Percentiles rank a stretch among this genome's conserved stretches.
Conservation (phyloP, 2,329 filamentous ascomycete genomes). For the Byssothecium circinans region DNA sequence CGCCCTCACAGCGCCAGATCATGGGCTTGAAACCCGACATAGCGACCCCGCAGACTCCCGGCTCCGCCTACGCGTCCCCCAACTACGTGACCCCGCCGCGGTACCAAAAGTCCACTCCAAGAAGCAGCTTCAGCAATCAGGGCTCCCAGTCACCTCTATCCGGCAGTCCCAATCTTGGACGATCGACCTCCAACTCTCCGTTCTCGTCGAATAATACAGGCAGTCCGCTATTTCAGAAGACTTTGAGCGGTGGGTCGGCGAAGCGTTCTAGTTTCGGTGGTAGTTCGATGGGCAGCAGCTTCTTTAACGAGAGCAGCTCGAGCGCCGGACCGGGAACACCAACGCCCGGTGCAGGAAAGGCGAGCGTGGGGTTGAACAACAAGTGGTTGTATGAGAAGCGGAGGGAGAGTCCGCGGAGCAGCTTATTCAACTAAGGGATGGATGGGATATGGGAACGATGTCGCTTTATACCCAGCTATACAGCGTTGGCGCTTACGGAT, state of each 20-base stretch:
- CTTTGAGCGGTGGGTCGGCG: constrained; percentile 53
- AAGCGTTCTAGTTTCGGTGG: constrained; percentile 65
- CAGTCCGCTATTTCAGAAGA: constrained; percentile 69
- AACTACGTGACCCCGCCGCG: constrained; percentile 83
- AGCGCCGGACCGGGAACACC: constrained; percentile 61
- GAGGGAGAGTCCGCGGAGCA: constrained; percentile 51
- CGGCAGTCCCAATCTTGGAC: constrained; percentile 48
- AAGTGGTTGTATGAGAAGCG: constrained; percentile 95
- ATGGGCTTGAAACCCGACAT: constrained; percentile 73
- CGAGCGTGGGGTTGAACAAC: constrained; percentile 79
- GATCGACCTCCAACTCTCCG: constrained; percentile 43
- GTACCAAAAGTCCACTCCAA: constrained; percentile 75
- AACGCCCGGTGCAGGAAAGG: constrained; percentile 62
- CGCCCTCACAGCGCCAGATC: constrained; percentile 80
- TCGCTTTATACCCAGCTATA: constrained; percentile 37
- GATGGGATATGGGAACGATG: constrained; percentile 3
- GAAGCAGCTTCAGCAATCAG: constrained; percentile 59
- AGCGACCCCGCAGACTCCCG: constrained; percentile 62
- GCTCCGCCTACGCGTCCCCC: constrained; percentile 50
- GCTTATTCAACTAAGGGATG: constrained; percentile 28
- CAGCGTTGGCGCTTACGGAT: constrained; percentile 24
- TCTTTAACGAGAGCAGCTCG: constrained; percentile 45
- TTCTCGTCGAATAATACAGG: constrained; percentile 51
- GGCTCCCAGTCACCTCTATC: constrained; percentile 59
- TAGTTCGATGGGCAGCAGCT: constrained; percentile 48